Conservation (phyloP, 441 rosid species). For the Erodium texanum region DNA sequence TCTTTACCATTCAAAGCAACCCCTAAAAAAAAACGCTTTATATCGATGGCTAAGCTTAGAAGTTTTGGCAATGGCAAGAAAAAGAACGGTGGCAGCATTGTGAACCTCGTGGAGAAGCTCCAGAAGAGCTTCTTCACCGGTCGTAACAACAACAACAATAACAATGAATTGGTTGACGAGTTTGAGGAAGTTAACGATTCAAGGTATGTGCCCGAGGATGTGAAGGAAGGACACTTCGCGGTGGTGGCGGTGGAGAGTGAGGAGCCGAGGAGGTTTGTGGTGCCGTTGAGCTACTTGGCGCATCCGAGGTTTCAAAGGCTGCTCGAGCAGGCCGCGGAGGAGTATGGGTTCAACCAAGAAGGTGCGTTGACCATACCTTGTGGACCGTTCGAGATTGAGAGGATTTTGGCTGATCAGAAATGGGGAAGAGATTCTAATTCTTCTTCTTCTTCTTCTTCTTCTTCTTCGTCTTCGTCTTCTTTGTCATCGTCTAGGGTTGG, state of each 20-base stretch:
- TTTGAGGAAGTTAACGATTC: neutral
- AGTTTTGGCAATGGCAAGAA: conserved; percentile 5
- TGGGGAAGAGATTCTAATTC: neutral
- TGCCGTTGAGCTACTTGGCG: neutral
- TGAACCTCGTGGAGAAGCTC: conserved; percentile 8
- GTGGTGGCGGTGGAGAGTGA: conserved; percentile 17
- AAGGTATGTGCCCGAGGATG: conserved; percentile 15
- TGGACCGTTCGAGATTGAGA: conserved; percentile 12
- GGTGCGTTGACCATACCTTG: conserved; percentile 21
- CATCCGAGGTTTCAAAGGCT: conserved; percentile 13
- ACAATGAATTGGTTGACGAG: too few species aligned
- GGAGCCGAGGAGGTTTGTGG: neutral
- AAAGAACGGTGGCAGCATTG: conserved; percentile 8
- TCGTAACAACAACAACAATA: neutral
- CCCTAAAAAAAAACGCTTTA: neutral
- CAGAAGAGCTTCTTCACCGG: neutral
- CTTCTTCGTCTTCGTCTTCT: too few species aligned
- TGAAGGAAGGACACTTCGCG: conserved; percentile 24
- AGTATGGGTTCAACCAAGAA: conserved; percentile 15
- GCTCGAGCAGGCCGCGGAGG: conserved; percentile 20
- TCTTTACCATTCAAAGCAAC: neutral
- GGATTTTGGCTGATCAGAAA: neutral
- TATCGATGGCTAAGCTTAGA: neutral
- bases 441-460: too few species aligned
- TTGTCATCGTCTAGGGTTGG: too few species aligned